Conservation (phyloP, 306 rosid species). For the Vachellia collinsii region DNA sequence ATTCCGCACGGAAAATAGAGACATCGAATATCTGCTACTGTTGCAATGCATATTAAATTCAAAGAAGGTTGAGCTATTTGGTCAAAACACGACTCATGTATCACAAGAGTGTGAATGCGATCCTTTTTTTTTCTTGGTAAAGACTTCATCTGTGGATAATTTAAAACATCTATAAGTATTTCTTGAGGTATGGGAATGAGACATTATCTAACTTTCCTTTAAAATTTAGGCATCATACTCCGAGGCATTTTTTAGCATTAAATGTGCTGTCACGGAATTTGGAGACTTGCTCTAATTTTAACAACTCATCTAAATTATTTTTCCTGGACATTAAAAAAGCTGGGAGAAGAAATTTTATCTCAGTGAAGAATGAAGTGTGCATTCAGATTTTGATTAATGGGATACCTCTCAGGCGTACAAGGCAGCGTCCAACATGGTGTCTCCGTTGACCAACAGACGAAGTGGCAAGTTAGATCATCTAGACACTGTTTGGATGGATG, state of each 20-base stretch:
- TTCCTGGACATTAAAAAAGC: not conserved
- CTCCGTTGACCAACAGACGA: not conserved
- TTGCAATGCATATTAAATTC: not conserved
- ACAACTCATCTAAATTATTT: not conserved
- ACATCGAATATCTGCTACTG: constrained; percentile 20
- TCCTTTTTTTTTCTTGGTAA: not conserved
- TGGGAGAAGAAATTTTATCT: not conserved
- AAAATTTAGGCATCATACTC: no score
- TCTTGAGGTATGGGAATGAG: not conserved
- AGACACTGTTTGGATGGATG: constrained; percentile 23
- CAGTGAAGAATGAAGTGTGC: constrained; percentile 12
- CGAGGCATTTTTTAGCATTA: no score
- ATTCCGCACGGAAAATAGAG: constrained; percentile 1
- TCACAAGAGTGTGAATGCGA: not conserved
- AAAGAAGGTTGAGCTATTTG: not conserved
- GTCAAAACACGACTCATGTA: not conserved
- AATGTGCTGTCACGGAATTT: no score
- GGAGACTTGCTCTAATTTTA: not conserved
- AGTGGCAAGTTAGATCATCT: not conserved
- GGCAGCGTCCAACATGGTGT: constrained; percentile 8
- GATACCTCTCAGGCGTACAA: not conserved
- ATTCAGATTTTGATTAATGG: not conserved
- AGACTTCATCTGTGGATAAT: not conserved
- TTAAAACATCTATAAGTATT: no score
- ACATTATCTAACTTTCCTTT: no score